A percentile compares a stretch with the other conserved stretches of the same genome.
Conservation (phyloP, 2,329 filamentous ascomycete species). For the Colletotrichum gigasporum region DNA sequence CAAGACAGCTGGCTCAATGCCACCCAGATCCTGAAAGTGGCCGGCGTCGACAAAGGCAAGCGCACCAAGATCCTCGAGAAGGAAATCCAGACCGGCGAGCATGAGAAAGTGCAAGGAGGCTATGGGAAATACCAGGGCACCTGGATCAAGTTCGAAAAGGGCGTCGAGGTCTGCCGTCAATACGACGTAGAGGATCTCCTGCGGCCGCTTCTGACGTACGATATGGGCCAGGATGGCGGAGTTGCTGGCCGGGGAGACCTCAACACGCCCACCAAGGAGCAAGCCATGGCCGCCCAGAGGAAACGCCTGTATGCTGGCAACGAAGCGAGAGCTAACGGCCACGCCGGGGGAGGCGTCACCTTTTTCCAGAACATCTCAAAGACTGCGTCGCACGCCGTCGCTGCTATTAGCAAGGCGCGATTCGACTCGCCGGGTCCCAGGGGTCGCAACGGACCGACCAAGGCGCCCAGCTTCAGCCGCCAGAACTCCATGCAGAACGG, state of each 20-base stretch:
- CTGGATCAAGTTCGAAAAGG: slow-evolving; percentile 95
- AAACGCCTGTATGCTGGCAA: slow-evolving; percentile 85
- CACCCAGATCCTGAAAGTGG: slow-evolving; percentile 97
- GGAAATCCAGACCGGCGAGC: slow-evolving; percentile 94
- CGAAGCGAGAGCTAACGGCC: slow-evolving; percentile 73
- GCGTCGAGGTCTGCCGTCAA: slow-evolving; percentile 88
- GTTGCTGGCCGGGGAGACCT: slow-evolving; percentile 77
- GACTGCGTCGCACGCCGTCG: slow-evolving; percentile 91
- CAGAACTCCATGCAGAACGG: slow-evolving; percentile 77
- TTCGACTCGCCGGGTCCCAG: slow-evolving; percentile 87
- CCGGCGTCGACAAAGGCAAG: slow-evolving; percentile 96
- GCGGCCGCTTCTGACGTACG: slow-evolving; percentile 79
- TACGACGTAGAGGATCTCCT: slow-evolving; percentile 82
- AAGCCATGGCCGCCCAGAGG: slow-evolving; percentile 94
- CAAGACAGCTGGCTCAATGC: slow-evolving; percentile 98
- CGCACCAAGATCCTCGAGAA: slow-evolving; percentile 98
- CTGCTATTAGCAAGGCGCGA: slow-evolving; percentile 94
- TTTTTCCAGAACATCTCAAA: slow-evolving; percentile 98
- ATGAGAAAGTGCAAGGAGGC: slow-evolving; percentile 98
- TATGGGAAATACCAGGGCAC: slow-evolving; percentile 99
- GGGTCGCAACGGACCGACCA: slow-evolving; percentile 69
- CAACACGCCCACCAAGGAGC: slow-evolving; percentile 97
- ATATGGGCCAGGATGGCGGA: slow-evolving; percentile 80
- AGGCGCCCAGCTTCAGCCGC: slow-evolving; percentile 75
- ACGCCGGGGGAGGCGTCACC: slow-evolving; percentile 72